Base-by-base conservation (phyloP, 345 rosid genomes). In the Arabidopsis thaliana region DNA sequence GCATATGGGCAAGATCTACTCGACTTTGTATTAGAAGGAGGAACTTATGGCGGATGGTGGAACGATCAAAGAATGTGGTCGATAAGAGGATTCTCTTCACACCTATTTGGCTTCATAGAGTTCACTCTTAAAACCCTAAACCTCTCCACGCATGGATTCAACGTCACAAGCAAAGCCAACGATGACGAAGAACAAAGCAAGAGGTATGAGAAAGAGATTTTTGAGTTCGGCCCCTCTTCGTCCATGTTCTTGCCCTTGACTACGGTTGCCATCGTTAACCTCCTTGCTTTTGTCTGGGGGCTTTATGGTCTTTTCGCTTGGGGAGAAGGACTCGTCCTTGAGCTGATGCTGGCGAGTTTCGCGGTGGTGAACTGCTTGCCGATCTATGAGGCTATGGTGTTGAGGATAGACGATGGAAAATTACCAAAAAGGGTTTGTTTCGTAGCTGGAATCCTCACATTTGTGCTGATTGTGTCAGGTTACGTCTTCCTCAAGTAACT, bases 61-160 rank as follows among this genome's bases (percentile, higher is more conserved):
- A 89, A 83, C 59, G 90, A 85, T 55, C 94, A 82, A 60, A 80
- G 94, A 44, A 82, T 87, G 33, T 93, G 88, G 87, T 23, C 49
- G 34, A 78, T 93, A 22, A 83, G 83, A 53, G 89, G 93, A 4
- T 7, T 82, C 2, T 38, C 93, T 12, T 65, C 89, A 65, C 48
- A 1, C 65, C 2, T 74, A 1, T 84, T 81, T 52, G 89, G 89
- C 2, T 20, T 46, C n/a, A 12, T 77, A 7, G 91, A 93, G 73
- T 89, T 63, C 75, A 16, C 68, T 0, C 86, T 86, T 34, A 81
- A 82, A 59, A 56, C 68, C 59, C 56, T 85, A 1, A 89, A 90
- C 30, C 49, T 91, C 7, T 77, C 88, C 4, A 14, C 82, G 0
- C 69, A 52, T 0, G 90, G 87, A 3, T 93, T 91, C 76, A 82